phyloP scores from a whole-genome alignment of 2,329 filamentous ascomycete genomes.

The Coniella vitis region DNA sequence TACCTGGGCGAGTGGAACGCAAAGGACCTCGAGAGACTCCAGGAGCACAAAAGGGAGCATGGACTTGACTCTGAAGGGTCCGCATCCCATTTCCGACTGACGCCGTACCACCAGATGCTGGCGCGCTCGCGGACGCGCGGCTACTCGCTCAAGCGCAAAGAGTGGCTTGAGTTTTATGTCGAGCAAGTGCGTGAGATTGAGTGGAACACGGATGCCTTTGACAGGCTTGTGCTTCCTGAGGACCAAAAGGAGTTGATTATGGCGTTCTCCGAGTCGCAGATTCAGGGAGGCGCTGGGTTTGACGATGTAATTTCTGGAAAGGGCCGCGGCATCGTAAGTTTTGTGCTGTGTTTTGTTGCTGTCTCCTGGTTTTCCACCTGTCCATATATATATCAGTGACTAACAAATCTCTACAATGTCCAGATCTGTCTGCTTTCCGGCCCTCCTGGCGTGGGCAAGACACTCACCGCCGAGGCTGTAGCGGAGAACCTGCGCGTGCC shows the following conservation, averaged over 20 bases:
- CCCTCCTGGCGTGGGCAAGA: slow-evolving; percentile 44
- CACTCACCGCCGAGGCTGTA: slow-evolving; percentile 41
- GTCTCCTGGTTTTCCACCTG: slow-evolving; percentile 2
- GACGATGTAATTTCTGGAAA: slow-evolving; percentile 48
- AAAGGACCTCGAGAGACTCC: slow-evolving; percentile 26
- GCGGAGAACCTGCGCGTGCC: slow-evolving; percentile 43
- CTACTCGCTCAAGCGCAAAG: slow-evolving; percentile 41
- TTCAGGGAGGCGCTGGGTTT: slow-evolving; percentile 32
- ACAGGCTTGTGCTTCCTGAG: slow-evolving; percentile 40
- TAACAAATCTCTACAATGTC: not conserved
- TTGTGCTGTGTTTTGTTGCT: not conserved
- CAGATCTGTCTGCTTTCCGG: slow-evolving; percentile 41
- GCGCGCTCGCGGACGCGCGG: slow-evolving; percentile 32
- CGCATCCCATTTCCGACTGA: slow-evolving; percentile 19
- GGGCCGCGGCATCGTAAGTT: slow-evolving; percentile 35
- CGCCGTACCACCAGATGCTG: slow-evolving; percentile 28
- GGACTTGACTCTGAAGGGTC: slow-evolving; percentile 16
- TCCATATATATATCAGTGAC: slow-evolving; percentile 11
- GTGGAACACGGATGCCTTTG: slow-evolving; percentile 44
- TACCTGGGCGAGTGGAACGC: slow-evolving; percentile 27
- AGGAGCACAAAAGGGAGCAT: slow-evolving; percentile 19
- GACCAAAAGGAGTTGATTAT: slow-evolving; percentile 46
- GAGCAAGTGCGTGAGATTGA: slow-evolving; percentile 36
- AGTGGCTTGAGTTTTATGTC: slow-evolving; percentile 43
- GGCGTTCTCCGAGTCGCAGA: slow-evolving; percentile 42